These are phyloP conservation scores for Fusarium abutilonis DNA, from an alignment of 2,329 filamentous ascomycete genomes.

Conservation along the genomic window DNA sequence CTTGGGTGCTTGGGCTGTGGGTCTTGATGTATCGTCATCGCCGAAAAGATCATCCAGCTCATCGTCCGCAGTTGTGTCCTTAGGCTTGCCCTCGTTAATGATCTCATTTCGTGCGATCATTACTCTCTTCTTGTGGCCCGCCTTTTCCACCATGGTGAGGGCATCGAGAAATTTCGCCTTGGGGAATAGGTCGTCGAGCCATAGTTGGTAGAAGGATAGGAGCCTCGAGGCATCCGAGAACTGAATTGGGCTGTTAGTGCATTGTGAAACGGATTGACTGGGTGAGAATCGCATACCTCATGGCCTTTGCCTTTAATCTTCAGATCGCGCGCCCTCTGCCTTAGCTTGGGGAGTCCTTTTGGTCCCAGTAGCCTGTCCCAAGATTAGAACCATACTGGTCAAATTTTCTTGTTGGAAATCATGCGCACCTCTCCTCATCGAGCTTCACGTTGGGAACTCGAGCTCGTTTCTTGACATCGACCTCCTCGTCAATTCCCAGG, in stretches of 20 bases:
- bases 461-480: slow-evolving; percentile 81
- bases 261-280: background rate
- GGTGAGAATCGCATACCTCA: slow-evolving; percentile 67
- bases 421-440: slow-evolving; percentile 75
- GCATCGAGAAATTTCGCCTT: slow-evolving; percentile 94
- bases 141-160: slow-evolving; percentile 88
- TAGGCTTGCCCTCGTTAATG: slow-evolving; percentile 80
- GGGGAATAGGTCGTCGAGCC: slow-evolving; percentile 96
- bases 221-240: slow-evolving; percentile 86
- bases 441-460: slow-evolving; percentile 81
- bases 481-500: slow-evolving; percentile 85
- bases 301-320: slow-evolving; percentile 93
- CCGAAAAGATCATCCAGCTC: slow-evolving; percentile 33
- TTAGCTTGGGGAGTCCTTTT: slow-evolving; percentile 83
- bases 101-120: slow-evolving; percentile 79
- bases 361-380: slow-evolving; percentile 76
- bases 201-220: slow-evolving; percentile 91
- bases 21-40: slow-evolving; percentile 42
- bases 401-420: background rate
- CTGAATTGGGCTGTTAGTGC: slow-evolving; percentile 52
- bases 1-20: slow-evolving; percentile 41
- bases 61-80: slow-evolving; percentile 48
- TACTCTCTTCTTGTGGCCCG: slow-evolving; percentile 85
- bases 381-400: background rate
- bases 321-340: slow-evolving; percentile 74